These are phyloP conservation scores for Fusarium sp. DNA, from an alignment of 2,329 filamentous ascomycete species.

Conservation along the genomic window DNA sequence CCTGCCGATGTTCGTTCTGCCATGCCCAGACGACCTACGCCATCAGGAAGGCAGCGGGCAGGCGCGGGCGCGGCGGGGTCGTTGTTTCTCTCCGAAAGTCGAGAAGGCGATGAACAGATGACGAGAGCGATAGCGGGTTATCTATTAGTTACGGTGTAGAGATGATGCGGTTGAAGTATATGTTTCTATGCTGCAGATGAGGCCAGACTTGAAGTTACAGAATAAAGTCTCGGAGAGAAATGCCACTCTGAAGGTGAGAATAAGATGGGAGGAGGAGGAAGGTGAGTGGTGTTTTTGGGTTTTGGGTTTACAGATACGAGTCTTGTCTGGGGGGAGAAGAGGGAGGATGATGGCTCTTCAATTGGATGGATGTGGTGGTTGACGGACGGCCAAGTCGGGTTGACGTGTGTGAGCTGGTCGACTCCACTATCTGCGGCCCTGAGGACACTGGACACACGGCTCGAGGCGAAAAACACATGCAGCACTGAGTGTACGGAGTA, in stretches of 20 bases:
- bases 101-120: conserved; percentile 28
- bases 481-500: conserved; percentile 4
- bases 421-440: conserved; percentile 28
- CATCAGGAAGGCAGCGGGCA: conserved; percentile 62
- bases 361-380: conserved; percentile 18
- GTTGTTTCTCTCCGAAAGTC: conserved; percentile 33
- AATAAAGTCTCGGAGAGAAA: conserved; percentile 19
- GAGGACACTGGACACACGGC: conserved; percentile 17
- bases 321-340: conserved; percentile 18
- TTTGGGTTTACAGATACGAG: conserved; percentile 32
- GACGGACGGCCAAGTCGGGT: conserved; percentile 24
- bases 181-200: conserved; percentile 1
- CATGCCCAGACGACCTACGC: conserved; percentile 72
- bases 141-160: conserved; percentile 24
- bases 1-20: conserved; percentile 69
- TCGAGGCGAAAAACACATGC: conserved; percentile 2
- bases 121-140: conserved; percentile 26
- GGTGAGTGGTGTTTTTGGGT: conserved; percentile 14
- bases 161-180: conserved; percentile 1
- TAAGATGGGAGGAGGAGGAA: conserved; percentile 11
- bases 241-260: neutral
- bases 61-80: conserved; percentile 45
- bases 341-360: conserved; percentile 31
- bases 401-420: conserved; percentile 38
- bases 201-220: neutral